Base-by-base conservation (phyloP, 2,329 filamentous ascomycete genomes). In the Coniochaeta sp. region DNA sequence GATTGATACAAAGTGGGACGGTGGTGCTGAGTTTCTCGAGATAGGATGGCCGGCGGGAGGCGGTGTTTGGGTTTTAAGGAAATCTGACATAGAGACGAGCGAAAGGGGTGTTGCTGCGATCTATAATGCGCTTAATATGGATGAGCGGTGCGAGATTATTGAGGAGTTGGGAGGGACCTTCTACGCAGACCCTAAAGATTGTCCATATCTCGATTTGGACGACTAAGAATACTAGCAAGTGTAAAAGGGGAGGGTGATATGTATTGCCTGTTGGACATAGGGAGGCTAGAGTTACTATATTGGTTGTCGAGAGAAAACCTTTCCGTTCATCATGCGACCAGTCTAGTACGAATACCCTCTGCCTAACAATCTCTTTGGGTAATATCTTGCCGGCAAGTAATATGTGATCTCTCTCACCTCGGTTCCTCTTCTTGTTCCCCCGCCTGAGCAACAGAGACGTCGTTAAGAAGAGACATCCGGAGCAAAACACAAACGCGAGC, bases 111-210 rank as follows among this genome's bases (percentile, higher is more conserved):
- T 43, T 6, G 55, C 24, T 2, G 17, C 24, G 1, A 28, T 57
- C 19, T 24, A 28, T 14, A 57, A 57, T 57, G 55, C 55, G 6
- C 43, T 40, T 16, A 57, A 43, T 43, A 40, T 57, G 36, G 55
- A 57, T 22, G 55, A 57, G n/a, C 55, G 55, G n/a, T 57, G 55
- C n/a, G 16, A 40, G 36, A 34, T n/a, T 9, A 57, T 57, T 16
- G 17, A 57, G 28, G 1, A 22, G 31, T n/a, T 57, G 7, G 55
- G 55, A 24, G 36, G 55, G 6, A 22, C 28, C 17, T 57, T 57
- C 24, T 57, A 57, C 55, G 55, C 55, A 7, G n/a, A 57, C 17
- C 55, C 55, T 2, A 43, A 28, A n/a, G 55, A 40, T 17, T 57
- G 33, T 22, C 55, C 55, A 11, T 2, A 57, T 17, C 17, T 57